These are phyloP conservation scores for Floccularia luteovirens DNA, from an alignment of 768 basidiomycete genomes.

Conservation along the genomic window DNA sequence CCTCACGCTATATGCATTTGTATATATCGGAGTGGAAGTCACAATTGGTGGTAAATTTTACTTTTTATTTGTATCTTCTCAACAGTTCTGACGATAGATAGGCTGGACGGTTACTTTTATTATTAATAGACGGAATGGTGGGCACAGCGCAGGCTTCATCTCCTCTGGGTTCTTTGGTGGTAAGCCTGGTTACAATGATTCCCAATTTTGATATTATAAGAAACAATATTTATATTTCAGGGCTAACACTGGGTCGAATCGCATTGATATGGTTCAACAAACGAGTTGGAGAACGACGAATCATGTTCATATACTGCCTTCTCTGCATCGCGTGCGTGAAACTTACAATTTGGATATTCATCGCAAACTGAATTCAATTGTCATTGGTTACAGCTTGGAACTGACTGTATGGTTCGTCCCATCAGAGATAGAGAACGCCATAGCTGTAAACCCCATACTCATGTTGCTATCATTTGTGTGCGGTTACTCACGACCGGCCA, in stretches of 20 bases:
- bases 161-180: too few species aligned
- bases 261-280: conserved; percentile 42
- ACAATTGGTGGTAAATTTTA: conserved; percentile 18
- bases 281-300: conserved; percentile 26
- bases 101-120: conserved; percentile 53
- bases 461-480: too few species aligned
- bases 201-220: conserved; percentile 11
- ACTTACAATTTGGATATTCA: too few species aligned
- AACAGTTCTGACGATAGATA: conserved; percentile 7
- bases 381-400: conserved; percentile 33
- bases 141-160: conserved; percentile 36
- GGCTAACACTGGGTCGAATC: too few species aligned
- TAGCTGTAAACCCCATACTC: too few species aligned
- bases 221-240: neutral
- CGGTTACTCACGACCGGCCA: too few species aligned
- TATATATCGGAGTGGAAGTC: too few species aligned
- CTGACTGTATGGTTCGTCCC: conserved; percentile 47
- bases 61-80: neutral
- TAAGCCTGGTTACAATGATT: too few species aligned
- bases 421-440: too few species aligned
- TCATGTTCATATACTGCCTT: conserved; percentile 21
- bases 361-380: too few species aligned
- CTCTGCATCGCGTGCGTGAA: conserved; percentile 25
- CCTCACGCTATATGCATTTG: conserved; percentile 36
- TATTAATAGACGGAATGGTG: conserved; percentile 34